Conservation (phyloP, 169 alveolate genomes). For the Cryptosporidium andersoni region DNA sequence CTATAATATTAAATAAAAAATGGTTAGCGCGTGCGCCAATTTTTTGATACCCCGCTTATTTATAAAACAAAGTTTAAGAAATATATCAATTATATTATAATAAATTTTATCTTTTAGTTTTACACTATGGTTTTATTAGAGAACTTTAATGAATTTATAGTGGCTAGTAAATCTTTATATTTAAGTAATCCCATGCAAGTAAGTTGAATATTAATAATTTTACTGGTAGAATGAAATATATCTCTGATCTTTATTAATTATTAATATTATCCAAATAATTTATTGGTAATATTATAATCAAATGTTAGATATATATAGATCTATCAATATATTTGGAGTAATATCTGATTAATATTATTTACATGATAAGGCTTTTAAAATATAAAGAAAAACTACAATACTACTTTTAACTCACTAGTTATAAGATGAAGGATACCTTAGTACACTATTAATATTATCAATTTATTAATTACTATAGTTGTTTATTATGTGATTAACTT, state of each 20-base stretch:
- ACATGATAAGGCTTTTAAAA: too few relatives aligned
- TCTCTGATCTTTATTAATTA: not conserved
- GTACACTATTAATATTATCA: too few relatives aligned
- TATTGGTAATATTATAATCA: not conserved
- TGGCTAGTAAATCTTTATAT: slow-evolving; percentile 39
- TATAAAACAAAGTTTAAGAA: not conserved
- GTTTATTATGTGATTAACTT: not conserved
- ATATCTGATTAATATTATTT: too few relatives aligned
- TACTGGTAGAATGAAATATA: not conserved
- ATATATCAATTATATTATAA: not conserved
- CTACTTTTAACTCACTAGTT: too few relatives aligned
- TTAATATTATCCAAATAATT: not conserved
- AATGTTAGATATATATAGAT: too few relatives aligned
- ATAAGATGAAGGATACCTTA: too few relatives aligned
- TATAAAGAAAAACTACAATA: too few relatives aligned
- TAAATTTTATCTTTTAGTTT: not conserved
- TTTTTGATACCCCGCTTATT: not conserved
- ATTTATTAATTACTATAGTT: not conserved
- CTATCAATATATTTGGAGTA: too few relatives aligned
- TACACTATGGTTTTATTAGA: slow-evolving; percentile 34
- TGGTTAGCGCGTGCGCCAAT: too few relatives aligned
- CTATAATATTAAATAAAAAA: too few relatives aligned
- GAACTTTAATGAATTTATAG: slow-evolving; percentile 29
- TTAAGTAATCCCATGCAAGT: slow-evolving; percentile 24
- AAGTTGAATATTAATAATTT: not conserved